phyloP scores from a whole-genome alignment of 2,329 filamentous ascomycete genomes.

The Tolypocladium amazonense region DNA sequence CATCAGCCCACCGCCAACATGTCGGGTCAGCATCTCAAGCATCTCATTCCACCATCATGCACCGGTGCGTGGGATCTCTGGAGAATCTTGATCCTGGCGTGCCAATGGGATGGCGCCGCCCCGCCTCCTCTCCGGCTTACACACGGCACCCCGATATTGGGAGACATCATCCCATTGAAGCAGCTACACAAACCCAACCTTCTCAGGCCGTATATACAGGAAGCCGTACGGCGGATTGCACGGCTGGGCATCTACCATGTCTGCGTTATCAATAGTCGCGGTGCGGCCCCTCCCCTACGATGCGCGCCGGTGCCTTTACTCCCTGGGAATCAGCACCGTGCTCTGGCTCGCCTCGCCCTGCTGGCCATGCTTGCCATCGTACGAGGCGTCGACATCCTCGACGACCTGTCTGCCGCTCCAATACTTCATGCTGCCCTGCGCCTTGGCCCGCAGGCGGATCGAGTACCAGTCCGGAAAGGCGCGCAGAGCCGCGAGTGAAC shows the following conservation, averaged over 20 bases:
- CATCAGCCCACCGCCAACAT: neutral
- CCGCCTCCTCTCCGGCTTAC: neutral
- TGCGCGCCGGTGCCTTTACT: slow-evolving; percentile 4
- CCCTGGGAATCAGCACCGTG: slow-evolving; percentile 18
- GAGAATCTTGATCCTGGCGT: neutral
- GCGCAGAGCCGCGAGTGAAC: slow-evolving; percentile 31
- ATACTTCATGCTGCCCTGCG: slow-evolving; percentile 28
- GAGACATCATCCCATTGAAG: neutral
- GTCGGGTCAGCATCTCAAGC: neutral
- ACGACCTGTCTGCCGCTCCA: slow-evolving; percentile 38
- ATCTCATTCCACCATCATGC: neutral
- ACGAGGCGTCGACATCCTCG: slow-evolving; percentile 26
- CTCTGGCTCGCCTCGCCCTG: slow-evolving; percentile 3
- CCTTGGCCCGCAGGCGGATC: slow-evolving; percentile 34
- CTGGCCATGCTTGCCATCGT: neutral
- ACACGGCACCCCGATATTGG: neutral
- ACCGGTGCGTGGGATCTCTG: neutral
- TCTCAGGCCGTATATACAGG: neutral
- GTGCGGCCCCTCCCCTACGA: neutral
- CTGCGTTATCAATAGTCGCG: neutral
- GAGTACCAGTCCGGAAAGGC: slow-evolving; percentile 54
- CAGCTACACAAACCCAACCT: neutral
- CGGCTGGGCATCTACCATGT: neutral
- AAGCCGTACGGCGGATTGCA: neutral
- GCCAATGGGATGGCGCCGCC: neutral